A percentile compares a stretch with the other conserved stretches of the same genome.
These are phyloP conservation scores for Talinum fruticosum DNA, from an alignment of 148 eudicot genomes.

Conservation along the genomic window DNA sequence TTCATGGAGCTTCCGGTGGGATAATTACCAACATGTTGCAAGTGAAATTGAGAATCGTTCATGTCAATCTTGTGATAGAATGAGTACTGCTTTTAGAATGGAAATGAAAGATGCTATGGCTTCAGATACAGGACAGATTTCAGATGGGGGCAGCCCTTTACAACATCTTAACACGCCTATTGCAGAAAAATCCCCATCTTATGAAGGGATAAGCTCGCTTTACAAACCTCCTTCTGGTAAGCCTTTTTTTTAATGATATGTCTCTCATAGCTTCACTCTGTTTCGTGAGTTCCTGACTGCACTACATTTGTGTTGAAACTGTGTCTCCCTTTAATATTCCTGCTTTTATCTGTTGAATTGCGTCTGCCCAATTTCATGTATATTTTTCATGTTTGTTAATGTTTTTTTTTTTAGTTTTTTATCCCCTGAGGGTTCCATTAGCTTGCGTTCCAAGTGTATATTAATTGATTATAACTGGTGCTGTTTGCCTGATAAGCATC, in stretches of 20 bases:
- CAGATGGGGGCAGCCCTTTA: slow-evolving; percentile 29
- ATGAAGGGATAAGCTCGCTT: slow-evolving; percentile 23
- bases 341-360: neutral
- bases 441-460: neutral
- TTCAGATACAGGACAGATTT: slow-evolving; percentile 20
- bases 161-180: slow-evolving; percentile 24
- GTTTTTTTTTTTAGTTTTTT: too few species aligned
- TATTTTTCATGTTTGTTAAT: neutral
- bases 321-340: neutral
- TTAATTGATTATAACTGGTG: neutral
- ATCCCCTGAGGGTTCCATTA: neutral
- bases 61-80: slow-evolving; percentile 22
- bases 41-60: slow-evolving; percentile 35
- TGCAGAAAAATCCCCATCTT: slow-evolving; percentile 29
- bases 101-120: slow-evolving; percentile 31
- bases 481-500: neutral
- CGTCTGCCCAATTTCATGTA: neutral
- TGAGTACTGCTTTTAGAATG: slow-evolving; percentile 27
- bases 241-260: neutral
- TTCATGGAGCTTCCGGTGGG: slow-evolving; percentile 54
- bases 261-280: neutral
- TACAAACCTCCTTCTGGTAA: slow-evolving; percentile 38
- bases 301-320: neutral
- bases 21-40: slow-evolving; percentile 45
- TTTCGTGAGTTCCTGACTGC: neutral